These are phyloP conservation scores for Xylaria venustula DNA, from an alignment of 495 filamentous ascomycete genomes.

Conservation along the genomic window DNA sequence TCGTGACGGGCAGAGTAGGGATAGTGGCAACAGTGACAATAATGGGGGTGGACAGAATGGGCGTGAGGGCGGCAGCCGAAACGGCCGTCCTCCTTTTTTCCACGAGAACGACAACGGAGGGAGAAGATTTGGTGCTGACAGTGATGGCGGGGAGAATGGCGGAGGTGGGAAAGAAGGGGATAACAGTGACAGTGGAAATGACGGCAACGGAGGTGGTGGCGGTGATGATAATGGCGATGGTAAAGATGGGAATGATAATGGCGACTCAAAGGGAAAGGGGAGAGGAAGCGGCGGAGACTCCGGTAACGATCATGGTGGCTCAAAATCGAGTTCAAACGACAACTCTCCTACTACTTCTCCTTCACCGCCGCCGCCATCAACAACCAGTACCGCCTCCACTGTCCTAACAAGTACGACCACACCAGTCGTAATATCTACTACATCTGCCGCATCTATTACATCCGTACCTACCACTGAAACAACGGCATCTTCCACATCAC, in stretches of 20 bases:
- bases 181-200: neutral
- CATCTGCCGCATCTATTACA: neutral
- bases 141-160: neutral
- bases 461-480: neutral
- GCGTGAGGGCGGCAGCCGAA: neutral
- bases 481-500: neutral
- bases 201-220: neutral
- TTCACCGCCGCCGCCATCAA: neutral
- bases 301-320: neutral
- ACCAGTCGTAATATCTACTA: neutral
- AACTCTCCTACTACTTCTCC: neutral
- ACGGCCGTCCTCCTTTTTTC: conserved; percentile 1
- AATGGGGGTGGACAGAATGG: conserved; percentile 16
- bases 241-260: neutral
- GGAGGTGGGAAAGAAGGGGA: neutral
- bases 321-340: neutral
- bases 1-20: neutral
- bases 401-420: neutral
- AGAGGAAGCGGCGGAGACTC: neutral
- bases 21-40: conserved; percentile 1
- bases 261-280: neutral
- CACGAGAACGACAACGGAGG: neutral
- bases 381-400: neutral
- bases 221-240: neutral
- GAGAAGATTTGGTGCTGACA: neutral